Evolutionary conservation across 2,329 filamentous ascomycete genomes (phyloP), one percentile per base, ranked within the genome.

Genomic region (Fusarium praegraminearum): DNA sequence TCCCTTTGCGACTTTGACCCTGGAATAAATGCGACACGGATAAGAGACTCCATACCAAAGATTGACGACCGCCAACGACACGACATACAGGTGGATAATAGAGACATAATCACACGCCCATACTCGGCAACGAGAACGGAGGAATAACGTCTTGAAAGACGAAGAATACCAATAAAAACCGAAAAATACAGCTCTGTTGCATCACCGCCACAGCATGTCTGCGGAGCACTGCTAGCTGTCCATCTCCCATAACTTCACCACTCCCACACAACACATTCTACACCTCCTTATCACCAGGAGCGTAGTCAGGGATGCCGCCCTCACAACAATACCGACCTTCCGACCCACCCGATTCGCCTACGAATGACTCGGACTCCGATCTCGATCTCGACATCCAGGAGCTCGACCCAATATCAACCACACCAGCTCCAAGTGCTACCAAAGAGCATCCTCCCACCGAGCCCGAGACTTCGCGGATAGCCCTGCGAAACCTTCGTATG

Each of bases 351-450:
- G 89, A 91, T 80, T 88, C 87, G 64, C 85, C 86, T 65, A 80
- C 83, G 75, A 84, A 89, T 80, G 91, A 94, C 77, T 92, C 90
- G 77, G 92, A 94, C 59, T 80, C 81, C 67, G 91, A 95, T 78
- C 87, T 96, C 75, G 91, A 94, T 74, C 86, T 96, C 73, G 91
- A 93, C 76, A 86, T 93, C 72, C 87, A 93, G 76, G 93, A 95
- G 83, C 89, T 96, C 71, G 92, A 94, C 77, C 91, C 92, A 77
- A 77, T 81, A 62, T 80, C 81, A n/a, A 76, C 77, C 70, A 75
- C 77, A 73, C 75, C 79, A 71, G 66, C 76, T 62, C 73, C 77
- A 50, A 76, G 75, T 49, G 65, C 76, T 44, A 71, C 68, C 49
- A 76, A 76, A 67, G 77, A 77, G 46, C 73, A 57, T 43, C 57